phyloP scores from a whole-genome alignment of 108 stramenopile genomes.

The Fragilaria radians region DNA sequence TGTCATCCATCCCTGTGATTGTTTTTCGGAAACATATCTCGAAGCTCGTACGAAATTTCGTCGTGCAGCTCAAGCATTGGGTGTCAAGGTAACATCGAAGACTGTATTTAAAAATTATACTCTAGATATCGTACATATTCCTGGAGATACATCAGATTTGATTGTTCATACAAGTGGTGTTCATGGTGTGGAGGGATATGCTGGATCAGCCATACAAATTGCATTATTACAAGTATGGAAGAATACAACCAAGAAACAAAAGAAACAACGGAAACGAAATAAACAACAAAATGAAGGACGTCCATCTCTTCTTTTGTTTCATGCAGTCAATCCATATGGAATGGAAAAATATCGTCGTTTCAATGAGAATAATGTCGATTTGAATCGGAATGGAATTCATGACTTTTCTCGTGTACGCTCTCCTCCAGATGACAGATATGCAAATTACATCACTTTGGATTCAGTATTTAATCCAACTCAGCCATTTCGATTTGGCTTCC shows the following conservation, averaged over 20 bases:
- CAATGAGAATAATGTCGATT: constrained; percentile 82
- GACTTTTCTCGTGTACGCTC: constrained; percentile 30
- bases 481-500: constrained; percentile 9
- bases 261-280: constrained; percentile 8
- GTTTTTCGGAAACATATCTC: constrained; percentile 28
- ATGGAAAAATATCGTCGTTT: constrained; percentile 64
- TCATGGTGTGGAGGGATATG: constrained; percentile 84
- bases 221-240: constrained; percentile 37
- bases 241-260: not conserved
- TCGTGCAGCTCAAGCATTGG: constrained; percentile 6
- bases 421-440: constrained; percentile 40
- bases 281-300: constrained; percentile 8
- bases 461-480: constrained; percentile 15
- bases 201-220: constrained; percentile 71
- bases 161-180: constrained; percentile 62
- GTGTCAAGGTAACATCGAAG: not conserved
- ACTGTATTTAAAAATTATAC: constrained; percentile 16
- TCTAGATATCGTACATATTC: constrained; percentile 39
- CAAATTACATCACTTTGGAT: constrained; percentile 59
- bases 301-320: constrained; percentile 67
- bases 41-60: constrained; percentile 40
- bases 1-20: constrained; percentile 19
- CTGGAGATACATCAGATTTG: constrained; percentile 20
- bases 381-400: constrained; percentile 68
- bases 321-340: constrained; percentile 78